Evolutionary conservation across 2,329 filamentous ascomycete genomes (phyloP), one percentile per base, ranked within the genome.

Genomic region (Pyrenophora teres): DNA sequence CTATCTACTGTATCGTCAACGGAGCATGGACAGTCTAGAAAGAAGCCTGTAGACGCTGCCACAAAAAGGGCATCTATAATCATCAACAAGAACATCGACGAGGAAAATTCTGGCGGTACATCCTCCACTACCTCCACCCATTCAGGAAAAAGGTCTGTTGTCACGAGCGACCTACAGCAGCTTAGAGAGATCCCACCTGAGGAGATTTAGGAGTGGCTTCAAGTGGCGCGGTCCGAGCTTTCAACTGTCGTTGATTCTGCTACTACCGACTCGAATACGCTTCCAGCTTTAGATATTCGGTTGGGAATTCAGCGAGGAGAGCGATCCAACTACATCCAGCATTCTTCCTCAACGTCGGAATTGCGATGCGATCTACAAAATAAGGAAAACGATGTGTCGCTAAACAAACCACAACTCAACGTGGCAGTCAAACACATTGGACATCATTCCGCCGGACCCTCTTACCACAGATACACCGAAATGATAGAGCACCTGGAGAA

Each of bases 161-260:
- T 15, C 10, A 33, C n/a, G 18, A 25, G 23, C 40, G 21, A 13
- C 19, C 15, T 23, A 10, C 18, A 30, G 1, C 9, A 10, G 6
- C 23, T 19, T 4, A 21, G 43, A 16, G 36, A 40, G 8, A 18
- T 30, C 13, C 25, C 37, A 33, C 36, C 48, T 31, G 37, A 27
- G 13, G 41, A 40, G 37, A 45, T 40, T 39, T 36, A 37, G 48
- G 48, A 40, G 25, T 27, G 23, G 48, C 37, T 50, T 32, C 36
- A 35, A 36, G 31, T 31, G 18, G 42, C 37, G 37, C 32, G 21
- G 40, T 15, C 32, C 37, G 41, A 40, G 36, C 48, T 50, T 46
- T 31, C 41, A 2, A 19, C n/a, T 21, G 31, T 12, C 31, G 19
- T 50, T 44, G 37, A 13, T 12, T 41, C 41, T 9, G 18, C 13